A percentile compares a stretch with the other conserved stretches of the same genome.
Evolutionary conservation across 331 rosid species (phyloP).

Genomic region (Cydonia oblonga): DNA sequence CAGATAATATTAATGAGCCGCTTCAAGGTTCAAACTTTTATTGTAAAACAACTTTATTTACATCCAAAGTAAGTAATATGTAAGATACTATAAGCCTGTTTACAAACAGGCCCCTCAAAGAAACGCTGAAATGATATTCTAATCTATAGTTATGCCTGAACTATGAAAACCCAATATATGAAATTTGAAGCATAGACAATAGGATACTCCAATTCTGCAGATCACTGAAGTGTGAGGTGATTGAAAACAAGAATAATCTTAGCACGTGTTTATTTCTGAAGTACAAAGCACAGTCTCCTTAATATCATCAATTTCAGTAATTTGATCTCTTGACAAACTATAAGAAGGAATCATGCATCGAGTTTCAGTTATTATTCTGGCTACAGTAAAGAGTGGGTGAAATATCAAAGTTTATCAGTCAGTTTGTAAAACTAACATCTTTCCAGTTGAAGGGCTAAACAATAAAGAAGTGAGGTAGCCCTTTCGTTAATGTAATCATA

Average conservation of each 20-base stretch:
- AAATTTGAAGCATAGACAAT: not conserved
- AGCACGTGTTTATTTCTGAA: not conserved
- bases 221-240: not conserved
- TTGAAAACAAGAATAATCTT: not conserved
- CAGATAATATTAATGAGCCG: conserved; percentile 17
- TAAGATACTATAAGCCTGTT: not conserved
- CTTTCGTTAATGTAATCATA: not conserved
- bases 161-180: not conserved
- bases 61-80: not conserved
- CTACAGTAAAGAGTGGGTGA: not conserved
- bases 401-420: not conserved
- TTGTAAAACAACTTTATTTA: not conserved
- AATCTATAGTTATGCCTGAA: not conserved
- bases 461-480: not conserved
- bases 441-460: not conserved
- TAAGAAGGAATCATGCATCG: not conserved
- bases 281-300: too few relatives aligned
- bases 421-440: not conserved
- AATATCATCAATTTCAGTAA: not conserved
- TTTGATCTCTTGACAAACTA: not conserved
- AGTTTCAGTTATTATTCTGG: not conserved
- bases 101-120: not conserved
- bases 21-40: not conserved
- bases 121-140: not conserved
- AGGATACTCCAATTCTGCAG: not conserved